phyloP scores from a whole-genome alignment of 768 basidiomycete genomes.

The Termitomyces sp. region DNA sequence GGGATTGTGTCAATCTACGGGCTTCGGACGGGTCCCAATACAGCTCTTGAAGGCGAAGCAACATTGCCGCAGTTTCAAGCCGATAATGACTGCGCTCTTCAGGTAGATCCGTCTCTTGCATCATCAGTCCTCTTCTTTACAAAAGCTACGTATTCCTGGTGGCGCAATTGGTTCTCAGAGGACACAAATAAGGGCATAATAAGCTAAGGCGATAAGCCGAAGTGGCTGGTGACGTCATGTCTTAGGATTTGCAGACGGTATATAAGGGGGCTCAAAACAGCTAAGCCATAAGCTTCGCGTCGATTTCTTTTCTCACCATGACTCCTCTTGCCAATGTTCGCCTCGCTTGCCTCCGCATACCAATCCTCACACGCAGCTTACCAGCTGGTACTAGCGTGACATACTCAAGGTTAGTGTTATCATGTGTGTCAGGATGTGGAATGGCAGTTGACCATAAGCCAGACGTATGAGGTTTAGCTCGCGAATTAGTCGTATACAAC shows the following conservation, averaged over 20 bases:
- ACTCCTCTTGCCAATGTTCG: conserved; percentile 2
- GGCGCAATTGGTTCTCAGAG: background rate
- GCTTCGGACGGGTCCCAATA: background rate
- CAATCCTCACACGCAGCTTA: background rate
- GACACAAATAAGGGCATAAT: background rate
- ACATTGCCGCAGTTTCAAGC: background rate
- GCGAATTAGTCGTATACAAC: background rate
- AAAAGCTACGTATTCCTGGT: background rate
- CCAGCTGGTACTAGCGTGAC: background rate
- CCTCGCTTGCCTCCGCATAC: conserved; percentile 1
- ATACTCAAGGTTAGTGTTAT: background rate
- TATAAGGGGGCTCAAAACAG: conserved; percentile 3
- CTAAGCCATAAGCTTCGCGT: background rate
- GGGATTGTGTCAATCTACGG: background rate
- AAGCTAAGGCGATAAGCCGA: background rate
- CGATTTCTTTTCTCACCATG: conserved; percentile 7
- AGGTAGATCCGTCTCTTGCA: background rate
- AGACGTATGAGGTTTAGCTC: conserved; percentile 22
- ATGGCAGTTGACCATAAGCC: background rate
- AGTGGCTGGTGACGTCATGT: conserved; percentile 12
- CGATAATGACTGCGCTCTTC: background rate
- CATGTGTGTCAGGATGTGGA: background rate
- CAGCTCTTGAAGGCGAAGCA: too few relatives aligned
- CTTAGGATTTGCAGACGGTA: conserved; percentile 7
- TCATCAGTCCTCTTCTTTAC: background rate